A percentile compares a stretch with the other conserved stretches of the same genome.
Conservation (phyloP, 768 basidiomycete species). For the Leccinum fibrillosum region DNA sequence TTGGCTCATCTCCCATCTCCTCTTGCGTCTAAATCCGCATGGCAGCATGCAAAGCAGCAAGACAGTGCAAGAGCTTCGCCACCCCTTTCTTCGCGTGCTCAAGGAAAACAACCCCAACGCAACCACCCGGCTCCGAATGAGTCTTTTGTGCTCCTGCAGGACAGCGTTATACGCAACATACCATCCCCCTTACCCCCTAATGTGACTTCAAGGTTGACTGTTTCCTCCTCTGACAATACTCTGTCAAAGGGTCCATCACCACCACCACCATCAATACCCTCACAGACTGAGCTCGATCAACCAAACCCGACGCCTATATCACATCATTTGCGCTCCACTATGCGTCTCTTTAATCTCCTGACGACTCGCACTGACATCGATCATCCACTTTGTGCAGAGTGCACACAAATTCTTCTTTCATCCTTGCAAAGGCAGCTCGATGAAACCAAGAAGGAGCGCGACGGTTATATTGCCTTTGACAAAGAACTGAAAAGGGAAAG, state of each 20-base stretch:
- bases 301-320: conserved; percentile 71
- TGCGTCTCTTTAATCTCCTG: conserved; percentile 71
- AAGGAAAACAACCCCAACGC: conserved; percentile 60
- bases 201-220: conserved; percentile 41
- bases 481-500: conserved; percentile 80
- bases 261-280: conserved; percentile 25
- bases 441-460: conserved; percentile 87
- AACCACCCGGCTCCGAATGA: conserved; percentile 63
- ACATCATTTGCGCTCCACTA: conserved; percentile 72
- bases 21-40: conserved; percentile 54
- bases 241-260: conserved; percentile 24
- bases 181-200: conserved; percentile 51
- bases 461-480: conserved; percentile 92
- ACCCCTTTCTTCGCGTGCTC: conserved; percentile 51
- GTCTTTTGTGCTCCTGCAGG: conserved; percentile 89
- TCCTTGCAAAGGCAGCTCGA: conserved; percentile 79
- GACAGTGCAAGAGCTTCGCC: conserved; percentile 31
- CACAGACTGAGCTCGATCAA: conserved; percentile 48
- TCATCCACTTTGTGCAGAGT: conserved; percentile 94
- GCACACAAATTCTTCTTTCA: conserved; percentile 76
- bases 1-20: conserved; percentile 46
- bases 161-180: conserved; percentile 72
- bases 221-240: conserved; percentile 33
- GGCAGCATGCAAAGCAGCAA: conserved; percentile 54
- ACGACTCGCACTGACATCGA: conserved; percentile 79